phyloP scores from a whole-genome alignment of 2,329 filamentous ascomycete species.

The Fusarium sp. region DNA sequence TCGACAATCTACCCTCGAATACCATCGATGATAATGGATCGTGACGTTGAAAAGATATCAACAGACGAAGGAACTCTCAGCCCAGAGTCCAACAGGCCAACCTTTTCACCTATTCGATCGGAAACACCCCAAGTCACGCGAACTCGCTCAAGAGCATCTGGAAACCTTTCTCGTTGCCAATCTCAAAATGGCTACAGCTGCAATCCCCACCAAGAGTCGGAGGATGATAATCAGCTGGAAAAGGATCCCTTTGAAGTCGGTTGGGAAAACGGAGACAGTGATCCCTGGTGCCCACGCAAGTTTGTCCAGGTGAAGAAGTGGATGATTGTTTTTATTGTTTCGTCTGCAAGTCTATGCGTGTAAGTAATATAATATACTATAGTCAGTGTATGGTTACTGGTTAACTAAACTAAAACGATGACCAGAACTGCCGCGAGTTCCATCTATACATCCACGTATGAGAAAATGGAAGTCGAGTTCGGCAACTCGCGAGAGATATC shows the following conservation, averaged over 20 bases:
- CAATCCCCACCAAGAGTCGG: conserved; percentile 37
- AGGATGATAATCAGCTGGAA: conserved; percentile 29
- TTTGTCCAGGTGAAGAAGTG: conserved; percentile 77
- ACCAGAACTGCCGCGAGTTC: conserved; percentile 84
- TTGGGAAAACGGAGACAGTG: conserved; percentile 78
- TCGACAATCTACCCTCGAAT: not conserved
- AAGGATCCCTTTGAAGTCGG: conserved; percentile 72
- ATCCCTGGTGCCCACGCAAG: conserved; percentile 79
- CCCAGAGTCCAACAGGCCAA: not conserved
- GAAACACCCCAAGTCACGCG: conserved; percentile 2
- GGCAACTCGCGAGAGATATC: conserved; percentile 75
- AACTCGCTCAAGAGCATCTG: conserved; percentile 19
- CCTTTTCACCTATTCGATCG: conserved; percentile 30
- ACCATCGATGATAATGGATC: conserved; percentile 31
- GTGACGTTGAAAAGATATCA: conserved; percentile 43
- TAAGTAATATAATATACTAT: conserved; percentile 60
- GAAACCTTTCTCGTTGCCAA: conserved; percentile 43
- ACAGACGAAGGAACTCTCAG: conserved; percentile 15
- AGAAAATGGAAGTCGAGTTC: conserved; percentile 80
- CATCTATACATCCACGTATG: conserved; percentile 88
- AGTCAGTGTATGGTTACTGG: not conserved
- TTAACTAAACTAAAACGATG: not conserved
- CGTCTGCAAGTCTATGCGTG: conserved; percentile 82
- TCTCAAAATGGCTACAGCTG: conserved; percentile 60
- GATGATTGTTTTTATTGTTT: conserved; percentile 81